A percentile compares a stretch with the other conserved stretches of the same genome.
These are phyloP conservation scores for Neurospora hispaniola DNA, from an alignment of 495 filamentous ascomycete species.

Conservation along the genomic window DNA sequence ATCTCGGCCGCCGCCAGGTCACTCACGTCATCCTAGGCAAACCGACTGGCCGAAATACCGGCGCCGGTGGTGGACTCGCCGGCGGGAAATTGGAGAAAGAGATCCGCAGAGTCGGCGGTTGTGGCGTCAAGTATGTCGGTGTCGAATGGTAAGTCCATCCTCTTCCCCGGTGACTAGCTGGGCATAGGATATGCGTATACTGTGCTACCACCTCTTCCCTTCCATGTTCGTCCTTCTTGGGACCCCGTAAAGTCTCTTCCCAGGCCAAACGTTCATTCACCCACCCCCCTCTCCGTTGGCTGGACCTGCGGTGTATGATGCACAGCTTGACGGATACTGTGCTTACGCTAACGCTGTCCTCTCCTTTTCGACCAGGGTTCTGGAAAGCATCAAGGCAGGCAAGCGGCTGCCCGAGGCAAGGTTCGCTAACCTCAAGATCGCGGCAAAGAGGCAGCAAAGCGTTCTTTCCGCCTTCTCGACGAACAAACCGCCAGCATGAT, in stretches of 20 bases:
- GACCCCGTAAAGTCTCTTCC: background rate
- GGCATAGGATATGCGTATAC: background rate
- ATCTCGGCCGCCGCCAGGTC: slow-evolving; percentile 58
- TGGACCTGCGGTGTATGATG: background rate
- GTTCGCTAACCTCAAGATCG: slow-evolving; percentile 54
- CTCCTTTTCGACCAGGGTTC: slow-evolving; percentile 37
- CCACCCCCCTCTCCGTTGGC: background rate
- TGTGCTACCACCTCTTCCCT: slow-evolving; percentile 5
- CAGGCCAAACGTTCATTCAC: background rate
- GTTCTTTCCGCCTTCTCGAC: slow-evolving; percentile 32
- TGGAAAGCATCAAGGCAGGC: slow-evolving; percentile 69
- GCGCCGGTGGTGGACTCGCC: slow-evolving; percentile 69
- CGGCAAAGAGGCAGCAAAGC: slow-evolving; percentile 49
- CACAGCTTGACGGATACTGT: slow-evolving; percentile 10
- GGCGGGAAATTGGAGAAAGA: slow-evolving; percentile 78
- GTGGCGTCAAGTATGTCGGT: slow-evolving; percentile 67
- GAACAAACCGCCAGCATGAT: slow-evolving; percentile 11
- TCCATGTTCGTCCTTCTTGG: background rate
- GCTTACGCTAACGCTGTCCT: background rate
- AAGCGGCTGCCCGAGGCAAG: slow-evolving; percentile 63
- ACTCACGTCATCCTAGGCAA: slow-evolving; percentile 80
- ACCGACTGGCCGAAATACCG: slow-evolving; percentile 31
- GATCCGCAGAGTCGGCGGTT: slow-evolving; percentile 50
- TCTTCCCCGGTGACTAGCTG: background rate
- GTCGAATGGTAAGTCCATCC: slow-evolving; percentile 61